Percentiles rank a stretch among this genome's conserved stretches.
Conservation (phyloP, 495 filamentous ascomycete species). For the Penicillium waksmanii region DNA sequence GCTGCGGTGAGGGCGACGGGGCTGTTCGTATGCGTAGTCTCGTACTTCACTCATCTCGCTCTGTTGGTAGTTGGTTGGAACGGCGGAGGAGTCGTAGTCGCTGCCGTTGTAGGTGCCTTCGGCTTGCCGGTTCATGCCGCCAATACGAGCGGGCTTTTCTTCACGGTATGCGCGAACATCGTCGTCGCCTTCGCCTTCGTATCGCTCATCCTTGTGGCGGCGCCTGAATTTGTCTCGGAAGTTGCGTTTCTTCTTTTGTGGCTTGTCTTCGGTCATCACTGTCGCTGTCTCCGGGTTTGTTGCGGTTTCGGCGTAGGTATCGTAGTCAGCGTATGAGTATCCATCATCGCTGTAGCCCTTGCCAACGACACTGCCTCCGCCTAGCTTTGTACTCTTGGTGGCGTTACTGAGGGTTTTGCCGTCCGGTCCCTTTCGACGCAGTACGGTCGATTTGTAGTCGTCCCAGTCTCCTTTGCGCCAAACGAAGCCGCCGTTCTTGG, state of each 20-base stretch:
- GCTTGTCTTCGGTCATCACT: conserved; percentile 46
- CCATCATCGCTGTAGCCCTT: conserved; percentile 61
- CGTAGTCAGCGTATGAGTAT: conserved; percentile 53
- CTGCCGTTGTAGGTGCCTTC: conserved; percentile 75
- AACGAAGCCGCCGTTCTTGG: conserved; percentile 90
- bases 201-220: conserved; percentile 45
- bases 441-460: conserved; percentile 94
- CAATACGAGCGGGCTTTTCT: conserved; percentile 82
- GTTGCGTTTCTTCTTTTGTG: conserved; percentile 39
- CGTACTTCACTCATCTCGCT: conserved; percentile 57
- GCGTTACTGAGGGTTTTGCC: conserved; percentile 79
- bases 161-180: conserved; percentile 79
- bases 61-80: conserved; percentile 51
- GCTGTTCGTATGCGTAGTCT: conserved; percentile 46
- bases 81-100: conserved; percentile 56
- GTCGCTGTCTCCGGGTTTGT: conserved; percentile 15
- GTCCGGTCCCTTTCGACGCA: conserved; percentile 90
- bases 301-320: conserved; percentile 37
- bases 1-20: background rate
- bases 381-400: conserved; percentile 78
- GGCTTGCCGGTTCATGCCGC: conserved; percentile 76
- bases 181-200: conserved; percentile 66
- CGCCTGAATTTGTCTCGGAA: conserved; percentile 45
- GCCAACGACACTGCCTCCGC: conserved; percentile 75
- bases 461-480: conserved; percentile 91